Percentiles rank a stretch among this genome's conserved stretches.
Conservation (phyloP, 345 rosid genomes). For the Acer saccharum region DNA sequence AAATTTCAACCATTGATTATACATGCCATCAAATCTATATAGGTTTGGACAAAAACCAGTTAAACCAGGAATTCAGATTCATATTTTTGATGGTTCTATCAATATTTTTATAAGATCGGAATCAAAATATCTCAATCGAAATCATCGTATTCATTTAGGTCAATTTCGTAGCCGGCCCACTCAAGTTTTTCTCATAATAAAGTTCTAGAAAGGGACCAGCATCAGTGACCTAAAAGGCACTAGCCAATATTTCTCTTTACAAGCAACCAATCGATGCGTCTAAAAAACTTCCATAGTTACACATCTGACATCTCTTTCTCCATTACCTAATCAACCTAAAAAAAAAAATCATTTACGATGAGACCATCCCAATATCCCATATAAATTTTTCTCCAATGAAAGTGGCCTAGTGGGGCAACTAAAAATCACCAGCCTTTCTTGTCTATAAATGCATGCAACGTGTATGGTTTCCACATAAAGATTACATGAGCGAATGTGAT, state of each 20-base stretch:
- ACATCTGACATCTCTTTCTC: neutral
- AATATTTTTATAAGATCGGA: too few species aligned
- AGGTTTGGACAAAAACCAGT: too few species aligned
- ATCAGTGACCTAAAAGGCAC: neutral
- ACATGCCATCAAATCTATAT: too few species aligned
- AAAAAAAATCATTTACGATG: too few species aligned
- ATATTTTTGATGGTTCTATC: too few species aligned
- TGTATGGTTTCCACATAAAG: neutral
- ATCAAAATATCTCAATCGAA: too few species aligned
- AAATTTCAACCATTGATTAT: too few species aligned
- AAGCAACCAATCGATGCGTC: neutral
- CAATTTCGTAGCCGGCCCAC: neutral
- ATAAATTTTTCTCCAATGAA: neutral
- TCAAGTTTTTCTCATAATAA: neutral
- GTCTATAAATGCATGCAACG: neutral
- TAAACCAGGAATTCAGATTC: too few species aligned
- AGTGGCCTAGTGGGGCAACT: slow-evolving; percentile 8
- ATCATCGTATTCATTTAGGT: too few species aligned
- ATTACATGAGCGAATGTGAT: too few species aligned
- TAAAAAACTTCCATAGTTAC: neutral
- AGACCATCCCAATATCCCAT: too few species aligned
- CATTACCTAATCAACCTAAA: neutral
- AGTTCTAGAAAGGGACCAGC: neutral
- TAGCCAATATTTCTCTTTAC: neutral
- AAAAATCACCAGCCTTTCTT: too few species aligned